Percentiles rank a stretch among this genome's conserved stretches.
Evolutionary conservation across 2,329 filamentous ascomycete genomes (phyloP).

Genomic region (Macrophomina tecta): DNA sequence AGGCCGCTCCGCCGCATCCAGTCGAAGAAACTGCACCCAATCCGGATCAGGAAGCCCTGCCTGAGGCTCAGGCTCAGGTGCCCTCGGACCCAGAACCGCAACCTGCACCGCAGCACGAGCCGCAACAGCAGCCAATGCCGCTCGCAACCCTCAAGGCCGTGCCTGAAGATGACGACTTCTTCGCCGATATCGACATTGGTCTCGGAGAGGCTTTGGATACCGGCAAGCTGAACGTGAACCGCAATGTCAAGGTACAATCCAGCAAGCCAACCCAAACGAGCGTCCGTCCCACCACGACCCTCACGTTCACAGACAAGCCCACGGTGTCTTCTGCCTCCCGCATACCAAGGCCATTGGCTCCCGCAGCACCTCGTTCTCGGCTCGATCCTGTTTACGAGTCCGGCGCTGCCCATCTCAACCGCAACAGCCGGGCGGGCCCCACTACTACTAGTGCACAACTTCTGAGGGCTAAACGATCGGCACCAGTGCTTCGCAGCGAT

Average conservation of each 20-base stretch:
- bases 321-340: constrained; percentile 62
- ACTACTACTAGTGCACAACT: constrained; percentile 61
- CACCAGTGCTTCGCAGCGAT: constrained; percentile 61
- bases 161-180: constrained; percentile 72
- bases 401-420: constrained; percentile 73
- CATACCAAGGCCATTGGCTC: constrained; percentile 75
- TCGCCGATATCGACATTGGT: constrained; percentile 85
- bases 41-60: constrained; percentile 15
- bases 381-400: constrained; percentile 94
- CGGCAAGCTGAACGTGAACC: constrained; percentile 82
- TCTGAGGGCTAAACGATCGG: constrained; percentile 65
- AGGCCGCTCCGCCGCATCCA: constrained; percentile 29
- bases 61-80: neutral
- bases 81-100: constrained; percentile 28
- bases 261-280: constrained; percentile 68
- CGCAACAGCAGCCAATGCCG: constrained; percentile 12
- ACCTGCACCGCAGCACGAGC: neutral
- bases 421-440: constrained; percentile 61
- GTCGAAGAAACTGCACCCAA: constrained; percentile 33
- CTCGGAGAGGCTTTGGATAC: constrained; percentile 82
- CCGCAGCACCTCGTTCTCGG: constrained; percentile 56
- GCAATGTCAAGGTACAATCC: constrained; percentile 87
- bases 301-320: constrained; percentile 86
- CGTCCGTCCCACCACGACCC: constrained; percentile 75
- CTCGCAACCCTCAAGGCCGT: constrained; percentile 31